These are phyloP conservation scores for Circinella minor DNA, from an alignment of 371 early-diverging fungal species.

Conservation along the genomic window DNA sequence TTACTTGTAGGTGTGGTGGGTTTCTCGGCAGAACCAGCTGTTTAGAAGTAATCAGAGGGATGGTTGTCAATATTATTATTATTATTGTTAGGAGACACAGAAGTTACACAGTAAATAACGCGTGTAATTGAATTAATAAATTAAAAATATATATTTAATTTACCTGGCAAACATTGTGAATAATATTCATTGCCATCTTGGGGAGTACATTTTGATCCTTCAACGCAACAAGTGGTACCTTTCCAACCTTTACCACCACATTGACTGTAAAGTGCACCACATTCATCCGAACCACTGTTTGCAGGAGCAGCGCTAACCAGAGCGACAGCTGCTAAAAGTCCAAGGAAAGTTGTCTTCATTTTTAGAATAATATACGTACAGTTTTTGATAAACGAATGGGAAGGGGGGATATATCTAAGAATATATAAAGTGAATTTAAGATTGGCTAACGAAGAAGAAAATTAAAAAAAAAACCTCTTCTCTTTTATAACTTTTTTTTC, in stretches of 20 bases:
- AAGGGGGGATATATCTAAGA: background rate
- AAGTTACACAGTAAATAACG: background rate
- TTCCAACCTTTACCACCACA: constrained; percentile 12
- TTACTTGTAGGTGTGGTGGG: constrained; percentile 7
- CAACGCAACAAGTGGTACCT: constrained; percentile 8
- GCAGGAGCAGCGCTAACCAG: background rate
- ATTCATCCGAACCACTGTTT: background rate
- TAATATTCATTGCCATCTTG: constrained; percentile 15
- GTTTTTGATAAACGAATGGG: constrained; percentile 1
- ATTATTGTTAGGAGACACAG: background rate
- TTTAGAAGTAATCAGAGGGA: background rate
- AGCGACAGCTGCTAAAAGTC: constrained; percentile 4
- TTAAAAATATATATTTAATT: background rate
- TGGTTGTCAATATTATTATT: background rate
- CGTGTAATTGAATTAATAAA: background rate
- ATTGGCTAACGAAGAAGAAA: background rate
- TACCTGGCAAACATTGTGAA: constrained; percentile 12
- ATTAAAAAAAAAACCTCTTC: background rate
- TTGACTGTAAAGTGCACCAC: constrained; percentile 3
- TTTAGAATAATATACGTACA: background rate
- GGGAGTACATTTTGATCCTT: background rate
- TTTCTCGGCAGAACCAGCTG: background rate
- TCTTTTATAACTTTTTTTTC: background rate
- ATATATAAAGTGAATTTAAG: background rate
- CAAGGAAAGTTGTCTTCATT: constrained; percentile 11